Base-by-base conservation (phyloP, 495 filamentous ascomycete species). In the Monascus purpureus region DNA sequence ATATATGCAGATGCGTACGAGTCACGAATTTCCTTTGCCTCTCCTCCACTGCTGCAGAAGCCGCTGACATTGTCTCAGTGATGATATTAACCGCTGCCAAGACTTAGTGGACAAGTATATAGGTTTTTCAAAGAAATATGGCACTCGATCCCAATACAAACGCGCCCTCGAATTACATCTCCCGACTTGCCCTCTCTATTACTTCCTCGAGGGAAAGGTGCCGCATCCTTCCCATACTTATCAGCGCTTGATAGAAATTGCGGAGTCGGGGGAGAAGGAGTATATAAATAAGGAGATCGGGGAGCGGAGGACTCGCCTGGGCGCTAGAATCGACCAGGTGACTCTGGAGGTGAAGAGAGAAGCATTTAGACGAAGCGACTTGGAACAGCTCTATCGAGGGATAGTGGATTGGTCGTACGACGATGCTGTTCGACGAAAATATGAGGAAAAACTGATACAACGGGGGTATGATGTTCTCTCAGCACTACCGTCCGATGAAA, bases 391-490 rank as follows among this genome's bases (percentile, higher is more conserved):
- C 13, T 97, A 93, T 47, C 69, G 70, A 20, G 66, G 82, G 25
- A 70, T 95, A 24, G 80, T 93, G 36, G 73, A 95, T 45, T 97
- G 90, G 92, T 68, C 76, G 14, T 73, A 72, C 28, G 84, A 95
- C 47, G 90, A 96, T 44, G 80, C 83, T 13, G 52, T 82, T 16
- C 73, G 90, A 24, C 75, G 86, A 25, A 63, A 70, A 22, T 90
- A 87, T 44, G 92, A 96, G 52, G 85, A 93, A 50, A 95, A 90
- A 49, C 60, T 94, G 11, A 52, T 96, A n/a, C 67, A 77, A 43
- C 75, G 82, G 41, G 80, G 72, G 28, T 80, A 82, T 38, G 82
- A 96, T 28, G 65, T 70, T 4, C 65, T 97, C 6, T 45, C 76
- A 1, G 75, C 81, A 27, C 50, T 79, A 12, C 73, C 77, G 3